Evolutionary conservation across 2,329 filamentous ascomycete species (phyloP), one percentile per base, ranked within the genome.

Genomic region (Lachnellula arida): DNA sequence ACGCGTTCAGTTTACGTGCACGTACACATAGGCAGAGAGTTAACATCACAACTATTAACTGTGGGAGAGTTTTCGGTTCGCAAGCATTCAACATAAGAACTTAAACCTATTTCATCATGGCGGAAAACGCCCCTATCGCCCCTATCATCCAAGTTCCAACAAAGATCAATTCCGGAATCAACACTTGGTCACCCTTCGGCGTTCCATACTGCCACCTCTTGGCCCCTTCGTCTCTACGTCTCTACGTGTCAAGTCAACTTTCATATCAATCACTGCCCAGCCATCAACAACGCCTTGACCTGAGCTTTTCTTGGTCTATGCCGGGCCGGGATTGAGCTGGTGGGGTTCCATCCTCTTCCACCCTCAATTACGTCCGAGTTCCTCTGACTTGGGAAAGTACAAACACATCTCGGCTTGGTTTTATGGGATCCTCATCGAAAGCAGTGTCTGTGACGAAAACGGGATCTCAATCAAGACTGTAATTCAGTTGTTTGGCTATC

Each of bases 341-440:
- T 68, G 63, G 65, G 65, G 64, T 35, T 67, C 8, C 62, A 67
- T 51, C 63, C 63, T 34, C 53, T 64, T 17, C 65, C 65, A 9
- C 17, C 57, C 9, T 62, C 61, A 2, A 64, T 57, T 56, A 63
- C 64, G 7, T 39, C 37, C 3, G 42, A 61, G 34, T 64, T 57
- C 25, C 37, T 54, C 61, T 11, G 60, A 67, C 56, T 42, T 61
- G 1, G 49, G 35, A 8, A 8, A 62, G n/a, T 67, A 59, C 28
- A 62, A 63, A 44, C 56, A 64, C 9, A 67, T 68, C n/a, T 67
- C 66, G 34, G 59, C 57, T 23, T 68, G 63, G 63, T 64, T 64
- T 65, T 65, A 59, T 51, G 63, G 61, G 3, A 49, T 50, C 25
- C 62, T 67, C 5, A 54, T 57, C 39, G 64, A 66, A 49, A 67